Base-by-base conservation (phyloP, 2,329 filamentous ascomycete species). In the Bipolaris bicolor region DNA sequence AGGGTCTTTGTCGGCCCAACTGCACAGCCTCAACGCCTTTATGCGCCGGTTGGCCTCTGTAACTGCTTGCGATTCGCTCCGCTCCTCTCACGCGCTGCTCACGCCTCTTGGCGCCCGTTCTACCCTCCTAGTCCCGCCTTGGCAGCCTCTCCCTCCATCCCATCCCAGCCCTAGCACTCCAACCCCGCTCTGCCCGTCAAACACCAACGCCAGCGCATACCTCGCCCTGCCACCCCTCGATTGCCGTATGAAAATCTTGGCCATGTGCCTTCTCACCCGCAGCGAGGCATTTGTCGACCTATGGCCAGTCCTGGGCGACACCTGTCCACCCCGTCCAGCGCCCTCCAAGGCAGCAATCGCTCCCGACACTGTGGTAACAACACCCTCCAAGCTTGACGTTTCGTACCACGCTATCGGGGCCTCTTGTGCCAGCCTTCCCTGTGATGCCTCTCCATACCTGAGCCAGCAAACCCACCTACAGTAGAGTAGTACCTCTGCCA, bases 11-110 rank as follows among this genome's bases (percentile, higher is more conserved):
- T 52, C 54, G 47, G 47, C 49, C 31, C 53, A 52, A 53, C 47
- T 63, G 59, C 71, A 72, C 69, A 72, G 71, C 70, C 71, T 71
- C 71, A 63, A 61, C 67, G 70, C 70, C 69, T 58, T 45, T 64
- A 70, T 66, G 68, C 68, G 68, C 41, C 59, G 22, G 41, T 43
- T 63, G 59, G 60, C 58, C 57, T 52, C 20, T 47, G 50, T 39
- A 49, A 46, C 49, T 50, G 18, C 57, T 48, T 41, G 47, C 55
- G 47, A 62, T 66, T 64, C 55, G 62, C 61, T 67, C 63, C 65
- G 64, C 63, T 60, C 41, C 18, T 43, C 37, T 52, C 44, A 51
- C 57, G 44, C 58, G 57, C 45, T 53, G 52, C 54, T 55, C 53
- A 61, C 52, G 52, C 53, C 24, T 15, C 55, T 57, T 57, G 55